These are phyloP conservation scores for Penicillium brevicompactum DNA, from an alignment of 2,329 filamentous ascomycete genomes.

Conservation along the genomic window DNA sequence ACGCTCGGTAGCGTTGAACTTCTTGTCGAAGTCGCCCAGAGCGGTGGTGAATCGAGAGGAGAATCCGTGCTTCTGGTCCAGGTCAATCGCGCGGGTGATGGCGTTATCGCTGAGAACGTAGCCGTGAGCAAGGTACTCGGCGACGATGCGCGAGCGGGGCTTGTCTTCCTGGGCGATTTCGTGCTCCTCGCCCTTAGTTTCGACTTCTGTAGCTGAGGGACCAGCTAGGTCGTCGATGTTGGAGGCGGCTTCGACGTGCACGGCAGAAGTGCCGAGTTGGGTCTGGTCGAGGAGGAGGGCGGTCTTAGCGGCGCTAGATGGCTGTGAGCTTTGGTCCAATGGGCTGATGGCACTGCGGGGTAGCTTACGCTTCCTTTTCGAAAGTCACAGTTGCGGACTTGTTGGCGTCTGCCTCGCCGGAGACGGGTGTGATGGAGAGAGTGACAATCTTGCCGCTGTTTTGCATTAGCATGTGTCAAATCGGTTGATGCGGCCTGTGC, in stretches of 20 bases:
- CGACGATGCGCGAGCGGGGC: slow-evolving; percentile 87
- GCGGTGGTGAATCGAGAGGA: slow-evolving; percentile 76
- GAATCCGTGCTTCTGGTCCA: slow-evolving; percentile 89
- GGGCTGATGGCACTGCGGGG: slow-evolving; percentile 26
- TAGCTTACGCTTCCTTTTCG: slow-evolving; percentile 78
- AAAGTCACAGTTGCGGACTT: slow-evolving; percentile 93
- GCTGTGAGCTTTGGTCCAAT: slow-evolving; percentile 3
- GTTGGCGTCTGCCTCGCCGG: slow-evolving; percentile 57
- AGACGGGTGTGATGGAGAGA: slow-evolving; percentile 71
- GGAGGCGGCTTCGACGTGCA: slow-evolving; percentile 75
- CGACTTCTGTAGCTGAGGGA: slow-evolving; percentile 59
- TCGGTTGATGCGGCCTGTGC: background rate
- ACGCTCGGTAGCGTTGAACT: slow-evolving; percentile 85
- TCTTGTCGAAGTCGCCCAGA: slow-evolving; percentile 75
- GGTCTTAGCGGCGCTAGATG: slow-evolving; percentile 76
- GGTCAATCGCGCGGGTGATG: slow-evolving; percentile 78
- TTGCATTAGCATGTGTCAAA: background rate
- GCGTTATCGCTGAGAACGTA: slow-evolving; percentile 79
- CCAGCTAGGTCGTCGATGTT: slow-evolving; percentile 65
- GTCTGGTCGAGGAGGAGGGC: slow-evolving; percentile 97
- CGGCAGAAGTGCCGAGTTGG: slow-evolving; percentile 74
- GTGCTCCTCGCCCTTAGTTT: slow-evolving; percentile 59
- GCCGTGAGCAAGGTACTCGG: slow-evolving; percentile 94
- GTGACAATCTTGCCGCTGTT: slow-evolving; percentile 84
- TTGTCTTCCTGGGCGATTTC: slow-evolving; percentile 95